Evolutionary conservation across 164 flowering plant species (phyloP).

Genomic region (Liriodendron chinense): DNA sequence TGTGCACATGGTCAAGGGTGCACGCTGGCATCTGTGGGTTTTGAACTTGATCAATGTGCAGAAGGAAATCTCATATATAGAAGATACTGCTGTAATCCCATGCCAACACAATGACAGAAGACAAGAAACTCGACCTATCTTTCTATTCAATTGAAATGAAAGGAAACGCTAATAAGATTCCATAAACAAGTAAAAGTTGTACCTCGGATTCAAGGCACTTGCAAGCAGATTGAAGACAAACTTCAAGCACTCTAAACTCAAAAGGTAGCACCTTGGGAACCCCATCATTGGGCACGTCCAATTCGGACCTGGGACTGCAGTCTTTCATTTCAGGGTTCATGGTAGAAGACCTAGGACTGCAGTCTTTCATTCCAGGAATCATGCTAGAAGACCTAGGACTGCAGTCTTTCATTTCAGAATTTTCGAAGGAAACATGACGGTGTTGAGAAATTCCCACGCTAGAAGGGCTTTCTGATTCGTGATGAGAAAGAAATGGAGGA

Average conservation of each 20-base stretch:
- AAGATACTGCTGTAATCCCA: conserved; percentile 1
- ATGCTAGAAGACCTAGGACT: not conserved
- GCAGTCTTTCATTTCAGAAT: not conserved
- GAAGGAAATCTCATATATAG: too few relatives aligned
- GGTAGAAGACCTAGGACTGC: not conserved
- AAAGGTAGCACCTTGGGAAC: conserved; percentile 34
- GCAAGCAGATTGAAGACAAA: conserved; percentile 45
- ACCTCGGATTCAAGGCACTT: conserved; percentile 44
- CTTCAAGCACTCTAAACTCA: conserved; percentile 49
- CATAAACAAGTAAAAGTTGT: not conserved
- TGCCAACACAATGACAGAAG: not conserved
- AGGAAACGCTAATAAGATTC: not conserved
- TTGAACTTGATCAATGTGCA: too few relatives aligned
- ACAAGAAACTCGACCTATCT: not conserved
- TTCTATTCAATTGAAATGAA: not conserved
- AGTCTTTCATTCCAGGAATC: not conserved
- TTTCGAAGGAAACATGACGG: not conserved
- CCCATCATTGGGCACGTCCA: conserved; percentile 11
- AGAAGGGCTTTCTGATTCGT: not conserved
- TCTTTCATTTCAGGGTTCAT: not conserved
- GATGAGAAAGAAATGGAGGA: not conserved
- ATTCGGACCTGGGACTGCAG: not conserved
- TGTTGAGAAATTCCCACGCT: not conserved
- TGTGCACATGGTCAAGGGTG: conserved; percentile 23
- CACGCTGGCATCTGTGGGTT: too few relatives aligned